phyloP scores from a whole-genome alignment of 257 asterid species.

The Przewalskia tangutica region DNA sequence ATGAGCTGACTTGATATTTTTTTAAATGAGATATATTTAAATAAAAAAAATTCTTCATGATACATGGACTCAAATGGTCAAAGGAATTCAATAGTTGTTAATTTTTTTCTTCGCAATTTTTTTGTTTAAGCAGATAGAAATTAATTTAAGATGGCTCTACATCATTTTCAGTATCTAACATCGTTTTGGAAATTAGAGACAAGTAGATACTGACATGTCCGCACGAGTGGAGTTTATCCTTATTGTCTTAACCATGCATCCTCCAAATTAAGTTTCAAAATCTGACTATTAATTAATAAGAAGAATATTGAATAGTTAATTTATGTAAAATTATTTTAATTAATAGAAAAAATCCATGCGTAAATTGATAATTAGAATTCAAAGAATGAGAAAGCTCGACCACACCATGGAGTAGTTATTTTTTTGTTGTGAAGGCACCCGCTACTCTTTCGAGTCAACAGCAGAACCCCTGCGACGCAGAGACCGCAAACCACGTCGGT shows the following conservation, averaged over 20 bases:
- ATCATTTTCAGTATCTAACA: not conserved
- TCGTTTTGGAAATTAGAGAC: not conserved
- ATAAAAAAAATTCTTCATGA: not conserved
- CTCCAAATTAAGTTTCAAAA: not conserved
- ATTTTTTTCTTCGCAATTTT: not conserved
- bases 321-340: not conserved
- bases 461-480: too few relatives aligned
- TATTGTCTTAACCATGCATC: not conserved
- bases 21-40: not conserved
- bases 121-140: not conserved
- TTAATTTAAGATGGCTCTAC: not conserved
- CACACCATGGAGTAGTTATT: too few relatives aligned
- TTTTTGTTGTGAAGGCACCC: too few relatives aligned
- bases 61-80: constrained; percentile 8
- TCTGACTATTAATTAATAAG: not conserved
- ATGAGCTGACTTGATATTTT: not conserved
- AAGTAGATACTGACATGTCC: constrained; percentile 2
- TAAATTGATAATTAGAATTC: not conserved
- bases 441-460: too few relatives aligned
- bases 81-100: constrained; percentile 3
- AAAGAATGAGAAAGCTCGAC: too few relatives aligned
- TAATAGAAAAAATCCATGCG: not conserved
- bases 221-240: constrained; percentile 5
- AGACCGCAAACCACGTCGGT: too few relatives aligned
- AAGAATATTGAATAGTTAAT: not conserved